Evolutionary conservation across 2,329 filamentous ascomycete species (phyloP), one percentile per base, ranked within the genome.

Genomic region (Ceratocystis albifundus): DNA sequence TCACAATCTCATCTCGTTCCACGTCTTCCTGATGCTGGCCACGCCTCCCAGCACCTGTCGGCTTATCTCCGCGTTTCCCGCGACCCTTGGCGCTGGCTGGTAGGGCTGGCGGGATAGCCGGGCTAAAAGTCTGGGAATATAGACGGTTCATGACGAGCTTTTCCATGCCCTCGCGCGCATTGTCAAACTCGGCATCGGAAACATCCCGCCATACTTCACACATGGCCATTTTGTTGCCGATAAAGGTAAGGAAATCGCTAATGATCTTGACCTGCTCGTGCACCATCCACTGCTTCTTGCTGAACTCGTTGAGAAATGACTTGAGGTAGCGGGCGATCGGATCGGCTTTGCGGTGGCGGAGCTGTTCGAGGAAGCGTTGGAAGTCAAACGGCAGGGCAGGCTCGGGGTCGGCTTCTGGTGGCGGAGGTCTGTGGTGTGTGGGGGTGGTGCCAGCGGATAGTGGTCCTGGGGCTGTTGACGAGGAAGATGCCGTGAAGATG

Each of bases 231-330:
- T 97, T 97, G 77, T 96, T 96, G 65, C 89, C 89, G 70, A 99
- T 99, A 72, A 99, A 99, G 57, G 91, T 86, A 61, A 99, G 79
- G 71, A 99, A 99, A 74, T 99, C 95, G 70, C 90, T 86, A 69
- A 99, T 96, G 69, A 99, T 97, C 77, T 99, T 99, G 74, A 97
- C 94, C 75, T 99, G 94, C 77, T 99, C 94, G 74, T 99, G 94
- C 5, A 96, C 94, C 89, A 96, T 96, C 94, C 94, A 99, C 76
- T 97, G 94, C 71, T 92, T 90, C 78, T 97, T 99, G 45, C 86
- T 90, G 76, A 99, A 99, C 75, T 99, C 95, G 62, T 85, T 86
- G 36, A 99, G 78, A 72, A 99, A 99, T 0, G 94, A 97, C 70
- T 95, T 89, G 59, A 99, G 81, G 73, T 96, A 99, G 70, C 93